phyloP scores from a whole-genome alignment of 169 alveolate genomes.

The Theileria orientalis region DNA sequence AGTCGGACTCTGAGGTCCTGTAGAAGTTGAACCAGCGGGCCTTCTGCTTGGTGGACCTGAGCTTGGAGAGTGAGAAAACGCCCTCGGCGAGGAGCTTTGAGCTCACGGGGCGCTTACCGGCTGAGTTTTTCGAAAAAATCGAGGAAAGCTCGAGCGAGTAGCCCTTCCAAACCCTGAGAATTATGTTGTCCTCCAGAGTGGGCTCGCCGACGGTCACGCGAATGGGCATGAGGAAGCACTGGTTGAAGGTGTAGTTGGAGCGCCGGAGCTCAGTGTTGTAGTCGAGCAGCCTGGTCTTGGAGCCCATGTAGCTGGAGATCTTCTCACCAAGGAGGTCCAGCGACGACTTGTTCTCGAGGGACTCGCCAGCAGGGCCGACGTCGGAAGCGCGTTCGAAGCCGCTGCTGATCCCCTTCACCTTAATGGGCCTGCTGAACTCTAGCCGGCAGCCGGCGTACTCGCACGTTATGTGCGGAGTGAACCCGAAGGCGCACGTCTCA shows the following conservation, averaged over 20 bases:
- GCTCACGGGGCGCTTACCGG: background rate
- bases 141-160: slow-evolving; percentile 36
- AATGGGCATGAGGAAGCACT: slow-evolving; percentile 87
- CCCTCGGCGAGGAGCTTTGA: slow-evolving; percentile 72
- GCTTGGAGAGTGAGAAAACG: slow-evolving; percentile 73
- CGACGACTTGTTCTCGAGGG: background rate
- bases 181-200: slow-evolving; percentile 83
- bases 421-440: slow-evolving; percentile 70
- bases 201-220: slow-evolving; percentile 77
- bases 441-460: slow-evolving; percentile 86
- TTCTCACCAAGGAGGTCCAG: background rate
- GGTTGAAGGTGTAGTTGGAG: slow-evolving; percentile 84
- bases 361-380: background rate
- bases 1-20: slow-evolving; percentile 68
- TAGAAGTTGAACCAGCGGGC: slow-evolving; percentile 88
- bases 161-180: slow-evolving; percentile 84
- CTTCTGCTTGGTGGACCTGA: slow-evolving; percentile 68
- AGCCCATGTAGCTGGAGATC: slow-evolving; percentile 1
- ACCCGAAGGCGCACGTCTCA: slow-evolving; percentile 66
- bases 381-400: background rate
- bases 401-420: slow-evolving; percentile 51
- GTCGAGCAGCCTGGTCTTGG: background rate
- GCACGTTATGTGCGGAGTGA: slow-evolving; percentile 83
- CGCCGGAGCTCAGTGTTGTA: slow-evolving; percentile 66
- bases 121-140: background rate